phyloP scores from a whole-genome alignment of 1,284 basidiomycete species.

The Microstroma glucosiphilum region DNA sequence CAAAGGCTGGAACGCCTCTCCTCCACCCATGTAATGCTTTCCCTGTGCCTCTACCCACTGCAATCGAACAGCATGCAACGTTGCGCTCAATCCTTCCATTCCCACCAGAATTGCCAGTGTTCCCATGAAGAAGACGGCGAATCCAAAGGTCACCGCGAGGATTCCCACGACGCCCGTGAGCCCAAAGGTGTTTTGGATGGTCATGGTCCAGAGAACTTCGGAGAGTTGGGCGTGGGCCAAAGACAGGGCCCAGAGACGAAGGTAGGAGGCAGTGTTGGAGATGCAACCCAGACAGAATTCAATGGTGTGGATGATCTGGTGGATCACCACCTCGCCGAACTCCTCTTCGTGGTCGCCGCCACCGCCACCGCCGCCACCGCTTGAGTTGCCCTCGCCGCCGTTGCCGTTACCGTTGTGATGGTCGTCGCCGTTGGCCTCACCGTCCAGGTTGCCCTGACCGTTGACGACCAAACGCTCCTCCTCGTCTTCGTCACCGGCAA shows the following conservation, averaged over 20 bases:
- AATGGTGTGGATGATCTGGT: constrained; percentile 70
- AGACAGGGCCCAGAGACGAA: constrained; percentile 96
- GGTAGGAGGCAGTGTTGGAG: constrained; percentile 97
- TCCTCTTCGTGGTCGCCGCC: constrained; percentile 59
- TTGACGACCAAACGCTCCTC: constrained; percentile 20
- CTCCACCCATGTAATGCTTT: constrained; percentile 88
- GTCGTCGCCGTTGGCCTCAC: constrained; percentile 55
- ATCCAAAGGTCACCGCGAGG: constrained; percentile 63
- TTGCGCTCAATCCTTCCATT: constrained; percentile 75
- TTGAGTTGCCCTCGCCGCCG: constrained; percentile 63
- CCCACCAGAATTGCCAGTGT: constrained; percentile 68
- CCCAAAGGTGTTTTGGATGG: constrained; percentile 46
- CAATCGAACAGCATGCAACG: constrained; percentile 89
- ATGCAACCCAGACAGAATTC: constrained; percentile 98
- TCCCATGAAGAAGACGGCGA: constrained; percentile 71
- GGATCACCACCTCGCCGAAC: constrained; percentile 88
- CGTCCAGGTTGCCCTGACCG: constrained; percentile 34
- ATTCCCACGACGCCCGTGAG: constrained; percentile 55
- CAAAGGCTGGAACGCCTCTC: constrained; percentile 57
- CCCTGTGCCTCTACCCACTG: constrained; percentile 98
- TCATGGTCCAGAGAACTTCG: constrained; percentile 62
- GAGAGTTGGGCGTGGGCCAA: constrained; percentile 95
- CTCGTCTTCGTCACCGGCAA: constrained; percentile 30
- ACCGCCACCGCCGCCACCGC: constrained; percentile 62
- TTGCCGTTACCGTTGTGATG: constrained; percentile 57